Conservation (phyloP, 2,329 filamentous ascomycete genomes). For the Neophaeococcomyces aloes region DNA sequence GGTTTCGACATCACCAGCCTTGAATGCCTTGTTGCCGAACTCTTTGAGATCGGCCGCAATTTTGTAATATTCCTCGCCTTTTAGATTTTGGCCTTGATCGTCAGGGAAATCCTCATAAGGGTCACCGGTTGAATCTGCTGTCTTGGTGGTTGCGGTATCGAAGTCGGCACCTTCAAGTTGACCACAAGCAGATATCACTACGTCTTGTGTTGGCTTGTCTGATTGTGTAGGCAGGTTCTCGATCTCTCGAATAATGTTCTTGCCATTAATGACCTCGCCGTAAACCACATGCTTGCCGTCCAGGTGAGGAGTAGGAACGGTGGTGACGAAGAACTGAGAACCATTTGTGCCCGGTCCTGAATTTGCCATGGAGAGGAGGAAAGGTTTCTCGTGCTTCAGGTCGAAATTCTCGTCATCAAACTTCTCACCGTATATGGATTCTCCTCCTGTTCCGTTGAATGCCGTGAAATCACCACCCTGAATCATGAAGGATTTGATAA, state of each 20-base stretch:
- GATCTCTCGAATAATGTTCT: constrained; percentile 79
- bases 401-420: constrained; percentile 96
- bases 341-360: constrained; percentile 95
- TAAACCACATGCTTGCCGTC: constrained; percentile 97
- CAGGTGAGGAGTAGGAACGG: constrained; percentile 84
- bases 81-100: constrained; percentile 56
- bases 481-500: constrained; percentile 99
- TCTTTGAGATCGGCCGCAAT: constrained; percentile 81
- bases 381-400: constrained; percentile 81
- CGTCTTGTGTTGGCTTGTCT: constrained; percentile 72
- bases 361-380: constrained; percentile 95
- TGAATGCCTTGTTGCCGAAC: constrained; percentile 88
- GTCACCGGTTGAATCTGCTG: constrained; percentile 73
- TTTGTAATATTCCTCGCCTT: constrained; percentile 58
- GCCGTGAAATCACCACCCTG: constrained; percentile 95
- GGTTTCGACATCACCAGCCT: constrained; percentile 56
- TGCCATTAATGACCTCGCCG: constrained; percentile 84
- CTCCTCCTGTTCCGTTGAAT: constrained; percentile 88
- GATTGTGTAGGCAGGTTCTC: constrained; percentile 69
- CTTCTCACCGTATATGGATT: constrained; percentile 95
- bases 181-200: constrained; percentile 72
- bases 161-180: constrained; percentile 66
- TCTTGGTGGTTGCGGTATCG: constrained; percentile 54
- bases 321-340: constrained; percentile 97
- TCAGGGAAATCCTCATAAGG: constrained; percentile 93